These are phyloP conservation scores for Zanthoxylum bungeanum DNA, from an alignment of 345 rosid species.

Conservation along the genomic window DNA sequence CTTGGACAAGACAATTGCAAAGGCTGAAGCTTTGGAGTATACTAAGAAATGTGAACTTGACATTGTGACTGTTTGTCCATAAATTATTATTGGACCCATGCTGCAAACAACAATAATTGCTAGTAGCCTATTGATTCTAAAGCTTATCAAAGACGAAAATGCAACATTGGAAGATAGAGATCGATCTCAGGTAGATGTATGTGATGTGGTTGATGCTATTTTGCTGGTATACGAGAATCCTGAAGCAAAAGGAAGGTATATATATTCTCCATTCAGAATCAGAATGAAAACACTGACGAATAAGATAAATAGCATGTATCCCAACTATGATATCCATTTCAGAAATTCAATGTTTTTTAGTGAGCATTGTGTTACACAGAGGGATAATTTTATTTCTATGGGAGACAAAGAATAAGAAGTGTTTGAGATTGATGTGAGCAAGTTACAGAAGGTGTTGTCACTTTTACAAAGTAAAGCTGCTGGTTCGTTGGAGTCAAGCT, in stretches of 20 bases:
- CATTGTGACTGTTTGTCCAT: conserved; percentile 48
- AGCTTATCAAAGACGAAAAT: conserved; percentile 38
- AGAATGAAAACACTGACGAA: conserved; percentile 23
- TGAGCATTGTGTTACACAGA: no score
- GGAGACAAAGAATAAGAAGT: no score
- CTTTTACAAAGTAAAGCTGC: no score
- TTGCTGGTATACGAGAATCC: conserved; percentile 52
- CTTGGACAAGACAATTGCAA: conserved; percentile 45
- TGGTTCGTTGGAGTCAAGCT: no score
- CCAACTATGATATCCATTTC: conserved; percentile 45
- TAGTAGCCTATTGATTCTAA: conserved; percentile 38
- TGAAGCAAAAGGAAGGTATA: conserved; percentile 54
- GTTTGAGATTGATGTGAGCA: no score
- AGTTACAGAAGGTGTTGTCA: no score
- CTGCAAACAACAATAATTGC: conserved; percentile 51
- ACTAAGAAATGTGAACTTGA: conserved; percentile 32
- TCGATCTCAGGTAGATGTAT: conserved; percentile 29
- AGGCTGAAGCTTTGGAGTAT: conserved; percentile 45
- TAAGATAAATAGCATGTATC: conserved; percentile 50
- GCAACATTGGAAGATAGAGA: conserved; percentile 36
- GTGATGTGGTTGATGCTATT: conserved; percentile 37
- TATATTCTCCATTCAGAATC: conserved; percentile 36
- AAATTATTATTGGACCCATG: conserved; percentile 49
- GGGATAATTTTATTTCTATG: conserved; percentile 44
- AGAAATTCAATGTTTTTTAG: no score